These are phyloP conservation scores for Botrytis paeoniae DNA, from an alignment of 2,329 filamentous ascomycete species.

Conservation along the genomic window DNA sequence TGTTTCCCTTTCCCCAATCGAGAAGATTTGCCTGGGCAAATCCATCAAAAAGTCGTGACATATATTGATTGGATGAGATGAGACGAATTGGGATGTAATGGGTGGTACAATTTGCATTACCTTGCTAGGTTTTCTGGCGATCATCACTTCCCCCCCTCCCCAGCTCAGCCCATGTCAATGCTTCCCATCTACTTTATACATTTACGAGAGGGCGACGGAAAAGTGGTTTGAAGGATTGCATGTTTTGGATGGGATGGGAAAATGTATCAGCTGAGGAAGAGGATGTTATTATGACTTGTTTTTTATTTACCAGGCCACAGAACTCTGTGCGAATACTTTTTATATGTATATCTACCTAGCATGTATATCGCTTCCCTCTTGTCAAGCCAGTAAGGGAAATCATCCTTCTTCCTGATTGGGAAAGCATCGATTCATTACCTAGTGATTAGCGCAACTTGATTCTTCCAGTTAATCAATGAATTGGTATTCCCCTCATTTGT, in stretches of 20 bases:
- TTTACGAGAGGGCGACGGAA: neutral
- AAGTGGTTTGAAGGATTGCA: constrained; percentile 1
- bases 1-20: neutral
- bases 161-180: constrained; percentile 14
- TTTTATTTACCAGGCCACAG: neutral
- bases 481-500: neutral
- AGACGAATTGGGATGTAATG: neutral
- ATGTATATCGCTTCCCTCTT: neutral
- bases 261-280: constrained; percentile 7
- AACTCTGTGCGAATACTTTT: neutral
- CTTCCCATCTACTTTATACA: neutral
- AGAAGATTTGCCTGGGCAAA: neutral
- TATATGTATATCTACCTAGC: neutral
- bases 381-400: neutral
- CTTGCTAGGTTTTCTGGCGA: constrained; percentile 4
- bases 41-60: neutral
- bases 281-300: neutral
- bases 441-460: neutral
- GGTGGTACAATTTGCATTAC: neutral
- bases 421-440: neutral
- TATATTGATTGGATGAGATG: constrained; percentile 1
- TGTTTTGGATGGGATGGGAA: neutral
- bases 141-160: neutral
- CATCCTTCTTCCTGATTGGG: neutral
- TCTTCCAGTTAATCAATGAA: neutral